phyloP scores from a whole-genome alignment of 1,139 yeast species.

The Yamadazyma friedrichii region DNA sequence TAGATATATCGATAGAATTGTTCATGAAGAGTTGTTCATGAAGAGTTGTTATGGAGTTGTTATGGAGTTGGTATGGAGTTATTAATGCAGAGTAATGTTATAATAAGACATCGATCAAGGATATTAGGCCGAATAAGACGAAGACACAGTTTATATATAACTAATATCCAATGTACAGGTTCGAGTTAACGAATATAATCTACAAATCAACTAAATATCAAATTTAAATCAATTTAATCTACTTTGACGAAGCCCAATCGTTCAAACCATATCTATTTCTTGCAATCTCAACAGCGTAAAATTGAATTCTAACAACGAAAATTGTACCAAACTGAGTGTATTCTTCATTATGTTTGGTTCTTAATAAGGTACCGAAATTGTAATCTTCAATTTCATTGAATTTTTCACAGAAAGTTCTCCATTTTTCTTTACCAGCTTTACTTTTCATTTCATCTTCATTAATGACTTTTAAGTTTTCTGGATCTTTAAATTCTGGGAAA shows the following conservation, averaged over 20 bases:
- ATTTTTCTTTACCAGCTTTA: constrained; percentile 73
- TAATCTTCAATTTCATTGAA: constrained; percentile 87
- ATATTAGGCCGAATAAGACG: no score
- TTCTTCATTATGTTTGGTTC: constrained; percentile 67
- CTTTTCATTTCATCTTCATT: constrained; percentile 83
- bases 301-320: constrained; percentile 89
- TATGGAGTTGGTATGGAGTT: no score
- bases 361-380: constrained; percentile 91
- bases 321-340: constrained; percentile 84
- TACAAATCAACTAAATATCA: background rate
- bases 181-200: background rate
- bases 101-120: no score
- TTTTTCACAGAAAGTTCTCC: constrained; percentile 86
- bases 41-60: no score
- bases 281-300: constrained; percentile 90
- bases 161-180: background rate
- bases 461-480: constrained; percentile 55
- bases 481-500: constrained; percentile 81
- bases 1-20: background rate
- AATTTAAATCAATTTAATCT: background rate
- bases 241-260: constrained; percentile 69
- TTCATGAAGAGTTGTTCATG: no score
- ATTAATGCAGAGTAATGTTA: no score
- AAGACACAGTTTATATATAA: background rate
- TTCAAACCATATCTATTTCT: constrained; percentile 89